These are phyloP conservation scores for Phytopythium chamaehyphon DNA, from an alignment of 352 stramenopile species.

Conservation along the genomic window DNA sequence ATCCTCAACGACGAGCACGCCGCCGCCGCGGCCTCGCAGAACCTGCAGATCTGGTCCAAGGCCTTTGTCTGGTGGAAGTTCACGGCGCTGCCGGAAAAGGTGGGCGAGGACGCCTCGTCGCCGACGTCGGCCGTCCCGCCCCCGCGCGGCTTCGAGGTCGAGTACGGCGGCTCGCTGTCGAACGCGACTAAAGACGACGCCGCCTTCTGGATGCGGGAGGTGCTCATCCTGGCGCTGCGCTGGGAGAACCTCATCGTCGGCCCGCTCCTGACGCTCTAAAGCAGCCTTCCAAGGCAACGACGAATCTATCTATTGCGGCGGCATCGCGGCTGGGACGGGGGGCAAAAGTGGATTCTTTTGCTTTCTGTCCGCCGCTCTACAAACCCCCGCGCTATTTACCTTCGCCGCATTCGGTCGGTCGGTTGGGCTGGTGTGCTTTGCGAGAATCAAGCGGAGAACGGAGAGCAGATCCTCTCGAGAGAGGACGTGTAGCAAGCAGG, in stretches of 20 bases:
- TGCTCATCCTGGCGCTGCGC: conserved; percentile 42
- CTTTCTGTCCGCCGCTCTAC: conserved; percentile 8
- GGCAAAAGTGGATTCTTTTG: conserved; percentile 7
- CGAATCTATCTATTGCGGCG: conserved; percentile 9
- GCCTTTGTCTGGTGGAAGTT: conserved; percentile 69
- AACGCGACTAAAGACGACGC: conserved; percentile 34
- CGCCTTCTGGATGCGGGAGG: conserved; percentile 57
- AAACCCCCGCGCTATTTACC: conserved; percentile 3
- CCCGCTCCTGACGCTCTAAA: conserved; percentile 43
- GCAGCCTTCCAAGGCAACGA: neutral
- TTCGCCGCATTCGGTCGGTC: conserved; percentile 2
- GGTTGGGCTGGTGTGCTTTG: neutral
- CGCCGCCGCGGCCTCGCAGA: conserved; percentile 14
- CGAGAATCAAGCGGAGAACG: neutral
- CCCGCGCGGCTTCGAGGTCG: conserved; percentile 40
- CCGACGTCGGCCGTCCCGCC: neutral
- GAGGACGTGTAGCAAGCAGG: no score
- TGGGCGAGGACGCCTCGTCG: conserved; percentile 6
- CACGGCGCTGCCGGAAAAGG: conserved; percentile 32
- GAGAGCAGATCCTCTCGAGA: neutral
- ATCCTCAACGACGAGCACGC: conserved; percentile 14
- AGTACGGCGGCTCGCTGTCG: conserved; percentile 47
- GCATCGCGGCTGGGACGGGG: conserved; percentile 9
- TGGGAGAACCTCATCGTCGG: conserved; percentile 56
- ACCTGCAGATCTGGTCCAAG: conserved; percentile 54